Conservation (phyloP, 495 filamentous ascomycete genomes). For the Daldinia grandis region DNA sequence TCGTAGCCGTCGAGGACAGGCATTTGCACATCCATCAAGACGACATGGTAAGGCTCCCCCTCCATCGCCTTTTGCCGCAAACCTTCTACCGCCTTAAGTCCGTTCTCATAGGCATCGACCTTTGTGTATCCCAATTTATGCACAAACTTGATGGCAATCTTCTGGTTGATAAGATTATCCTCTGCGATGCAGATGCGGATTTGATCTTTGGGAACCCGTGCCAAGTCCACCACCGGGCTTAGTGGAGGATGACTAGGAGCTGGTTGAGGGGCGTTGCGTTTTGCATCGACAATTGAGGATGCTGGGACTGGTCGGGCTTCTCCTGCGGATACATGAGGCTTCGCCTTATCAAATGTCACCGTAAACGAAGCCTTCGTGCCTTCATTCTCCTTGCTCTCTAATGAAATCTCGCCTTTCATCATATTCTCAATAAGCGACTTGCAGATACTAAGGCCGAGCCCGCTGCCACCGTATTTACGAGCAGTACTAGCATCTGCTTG, state of each 20-base stretch:
- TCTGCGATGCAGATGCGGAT: conserved; percentile 89
- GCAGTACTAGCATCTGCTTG: conserved; percentile 90
- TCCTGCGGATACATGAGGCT: conserved; percentile 60
- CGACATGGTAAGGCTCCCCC: conserved; percentile 77
- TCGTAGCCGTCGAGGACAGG: conserved; percentile 93
- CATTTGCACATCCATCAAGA: conserved; percentile 97
- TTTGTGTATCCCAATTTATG: conserved; percentile 81
- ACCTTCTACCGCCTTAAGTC: conserved; percentile 84
- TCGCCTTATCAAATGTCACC: conserved; percentile 80
- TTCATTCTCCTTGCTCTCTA: conserved; percentile 76
- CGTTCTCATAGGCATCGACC: conserved; percentile 84
- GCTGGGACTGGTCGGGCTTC: conserved; percentile 49
- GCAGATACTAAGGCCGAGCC: conserved; percentile 90
- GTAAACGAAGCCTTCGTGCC: conserved; percentile 91
- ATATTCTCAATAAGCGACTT: conserved; percentile 94
- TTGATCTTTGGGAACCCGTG: conserved; percentile 75
- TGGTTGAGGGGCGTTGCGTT: conserved; percentile 46
- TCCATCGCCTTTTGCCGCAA: conserved; percentile 73
- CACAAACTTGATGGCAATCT: conserved; percentile 90
- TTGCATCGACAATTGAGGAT: conserved; percentile 48
- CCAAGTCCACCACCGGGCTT: conserved; percentile 66
- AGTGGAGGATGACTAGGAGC: conserved; percentile 52
- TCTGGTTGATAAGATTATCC: conserved; percentile 91
- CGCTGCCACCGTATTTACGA: conserved; percentile 88
- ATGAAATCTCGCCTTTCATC: conserved; percentile 81